Percentiles rank a stretch among this genome's conserved stretches.
These are phyloP conservation scores for Naegleria lovaniensis DNA, from an alignment of 208 protist species.

Conservation along the genomic window DNA sequence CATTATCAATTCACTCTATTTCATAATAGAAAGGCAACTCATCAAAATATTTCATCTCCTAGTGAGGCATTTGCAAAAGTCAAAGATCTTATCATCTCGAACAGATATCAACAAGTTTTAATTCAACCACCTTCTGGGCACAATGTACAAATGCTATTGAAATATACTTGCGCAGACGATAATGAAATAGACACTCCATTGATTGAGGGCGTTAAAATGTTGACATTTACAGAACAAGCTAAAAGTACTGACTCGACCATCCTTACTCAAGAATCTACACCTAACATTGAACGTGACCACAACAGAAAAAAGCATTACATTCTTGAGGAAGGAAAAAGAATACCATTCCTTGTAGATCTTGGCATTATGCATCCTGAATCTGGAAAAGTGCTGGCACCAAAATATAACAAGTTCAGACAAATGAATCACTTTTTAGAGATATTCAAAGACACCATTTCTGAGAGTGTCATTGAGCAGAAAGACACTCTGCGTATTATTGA, in stretches of 20 bases:
- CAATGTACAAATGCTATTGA: background rate
- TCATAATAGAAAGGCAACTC: background rate
- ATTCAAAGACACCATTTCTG: background rate
- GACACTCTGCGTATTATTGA: background rate
- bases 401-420: conserved; percentile 4
- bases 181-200: background rate
- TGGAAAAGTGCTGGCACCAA: background rate
- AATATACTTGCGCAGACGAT: background rate
- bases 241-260: background rate
- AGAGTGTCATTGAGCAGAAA: background rate
- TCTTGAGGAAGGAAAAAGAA: background rate
- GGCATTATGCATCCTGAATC: background rate
- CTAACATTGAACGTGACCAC: background rate
- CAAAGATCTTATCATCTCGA: background rate
- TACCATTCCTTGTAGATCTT: background rate
- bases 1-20: background rate
- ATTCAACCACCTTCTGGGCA: background rate
- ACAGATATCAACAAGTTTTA: background rate
- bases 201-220: background rate
- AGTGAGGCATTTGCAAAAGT: background rate
- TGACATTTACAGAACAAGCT: background rate
- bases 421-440: conserved; percentile 5
- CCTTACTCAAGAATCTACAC: background rate
- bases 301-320: background rate
- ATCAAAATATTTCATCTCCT: background rate